Percentiles rank a stretch among this genome's conserved stretches.
Conservation (phyloP, 192 early-diverging fungal species). For the Coemansia sp. region DNA sequence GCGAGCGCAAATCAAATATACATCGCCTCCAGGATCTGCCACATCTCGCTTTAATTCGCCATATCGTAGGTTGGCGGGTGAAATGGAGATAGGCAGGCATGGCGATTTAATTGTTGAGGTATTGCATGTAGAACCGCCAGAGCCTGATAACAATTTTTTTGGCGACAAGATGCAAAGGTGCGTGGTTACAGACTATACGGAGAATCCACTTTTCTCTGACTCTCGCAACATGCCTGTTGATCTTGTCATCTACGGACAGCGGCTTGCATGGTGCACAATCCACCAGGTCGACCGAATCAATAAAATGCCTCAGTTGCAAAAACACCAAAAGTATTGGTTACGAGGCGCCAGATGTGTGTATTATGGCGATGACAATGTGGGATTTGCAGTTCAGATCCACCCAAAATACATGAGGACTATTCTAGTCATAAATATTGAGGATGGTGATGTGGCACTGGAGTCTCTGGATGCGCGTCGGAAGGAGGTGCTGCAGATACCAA, state of each 20-base stretch:
- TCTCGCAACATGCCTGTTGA: not conserved
- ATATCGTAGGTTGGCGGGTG: conserved; percentile 10
- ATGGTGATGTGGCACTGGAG: conserved; percentile 2
- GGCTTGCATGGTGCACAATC: conserved; percentile 12
- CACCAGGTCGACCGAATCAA: conserved; percentile 13
- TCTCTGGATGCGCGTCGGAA: conserved; percentile 3
- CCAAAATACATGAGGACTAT: conserved; percentile 11
- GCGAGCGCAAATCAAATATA: not conserved
- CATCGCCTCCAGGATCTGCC: not conserved
- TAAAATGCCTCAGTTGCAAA: conserved; percentile 10
- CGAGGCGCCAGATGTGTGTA: conserved; percentile 5
- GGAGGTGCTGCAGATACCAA: not conserved
- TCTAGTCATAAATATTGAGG: conserved; percentile 9
- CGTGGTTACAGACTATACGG: conserved; percentile 25
- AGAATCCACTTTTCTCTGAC: conserved; percentile 7
- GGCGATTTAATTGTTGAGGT: conserved; percentile 24
- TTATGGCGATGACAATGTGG: not conserved
- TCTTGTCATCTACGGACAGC: not conserved
- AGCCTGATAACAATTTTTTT: not conserved
- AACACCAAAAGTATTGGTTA: conserved; percentile 7
- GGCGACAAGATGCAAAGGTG: conserved; percentile 6
- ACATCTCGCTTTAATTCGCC: conserved; percentile 3
- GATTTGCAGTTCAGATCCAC: conserved; percentile 1
- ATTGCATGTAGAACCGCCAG: conserved; percentile 2
- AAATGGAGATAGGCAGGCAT: conserved; percentile 1